Percentiles rank a stretch among this genome's conserved stretches.
These are phyloP conservation scores for Parastagonospora avenae DNA, from an alignment of 2,329 filamentous ascomycete species.

Conservation along the genomic window DNA sequence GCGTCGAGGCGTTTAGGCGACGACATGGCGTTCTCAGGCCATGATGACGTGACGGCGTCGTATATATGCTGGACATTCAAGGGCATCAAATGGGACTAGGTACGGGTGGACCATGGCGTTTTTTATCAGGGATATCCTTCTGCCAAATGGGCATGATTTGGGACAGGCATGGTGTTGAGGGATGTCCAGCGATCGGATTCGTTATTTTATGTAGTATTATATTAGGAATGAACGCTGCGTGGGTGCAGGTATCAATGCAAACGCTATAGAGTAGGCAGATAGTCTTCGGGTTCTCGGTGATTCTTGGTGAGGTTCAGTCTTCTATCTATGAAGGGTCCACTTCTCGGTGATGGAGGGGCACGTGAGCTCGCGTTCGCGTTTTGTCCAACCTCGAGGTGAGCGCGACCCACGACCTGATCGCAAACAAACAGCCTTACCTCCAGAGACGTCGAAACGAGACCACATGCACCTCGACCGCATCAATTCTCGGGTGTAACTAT, in stretches of 20 bases:
- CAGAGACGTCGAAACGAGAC: neutral
- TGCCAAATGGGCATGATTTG: neutral
- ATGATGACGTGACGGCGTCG: constrained; percentile 10
- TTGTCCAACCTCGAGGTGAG: constrained; percentile 13
- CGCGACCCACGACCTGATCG: constrained; percentile 7
- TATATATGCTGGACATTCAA: neutral
- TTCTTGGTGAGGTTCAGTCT: too few relatives aligned
- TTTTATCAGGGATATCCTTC: constrained; percentile 1
- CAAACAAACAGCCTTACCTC: constrained; percentile 2
- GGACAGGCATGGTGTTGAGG: neutral
- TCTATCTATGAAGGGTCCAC: too few relatives aligned
- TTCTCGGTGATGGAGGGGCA: neutral
- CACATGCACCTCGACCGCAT: too few relatives aligned
- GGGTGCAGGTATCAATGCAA: neutral
- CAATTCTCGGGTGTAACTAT: neutral
- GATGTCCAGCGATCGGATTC: neutral
- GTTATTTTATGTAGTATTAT: constrained; percentile 10
- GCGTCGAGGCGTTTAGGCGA: constrained; percentile 75
- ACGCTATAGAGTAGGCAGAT: neutral
- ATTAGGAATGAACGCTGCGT: neutral
- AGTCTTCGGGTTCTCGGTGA: too few relatives aligned
- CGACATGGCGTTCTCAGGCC: constrained; percentile 58
- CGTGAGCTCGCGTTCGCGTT: constrained; percentile 17
- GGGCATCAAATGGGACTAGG: constrained; percentile 8
- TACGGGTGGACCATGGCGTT: constrained; percentile 15